Base-by-base conservation (phyloP, 2,329 filamentous ascomycete genomes). In the Ceratocystis harringtonii region DNA sequence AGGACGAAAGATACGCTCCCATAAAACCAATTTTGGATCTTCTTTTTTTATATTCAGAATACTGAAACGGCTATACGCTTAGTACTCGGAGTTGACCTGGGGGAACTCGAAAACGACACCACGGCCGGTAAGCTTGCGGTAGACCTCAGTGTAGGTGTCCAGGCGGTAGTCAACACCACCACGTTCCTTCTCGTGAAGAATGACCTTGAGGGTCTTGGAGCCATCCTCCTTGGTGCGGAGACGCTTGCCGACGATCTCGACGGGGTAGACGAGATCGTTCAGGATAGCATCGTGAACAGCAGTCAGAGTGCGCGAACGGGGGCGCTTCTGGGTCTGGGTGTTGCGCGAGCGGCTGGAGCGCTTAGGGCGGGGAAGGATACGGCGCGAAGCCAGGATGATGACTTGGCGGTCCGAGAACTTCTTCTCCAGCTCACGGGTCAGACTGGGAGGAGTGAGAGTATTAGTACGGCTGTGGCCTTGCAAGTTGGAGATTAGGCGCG, bases 331-430 rank as follows among this genome's bases (percentile, higher is more conserved):
- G 76, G 86, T 97, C 81, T 94, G 92, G 77, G 84, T 90, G 82
- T 92, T 92, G 84, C 94, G 92, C 73, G 88, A 90, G 83, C 91
- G 92, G 84, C 87, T 90, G 78, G 91, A 96, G 78, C 92, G 92
- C 90, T 96, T 96, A 79, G 94, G 94, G 79, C 92, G 91, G 78
- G 94, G 92, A 70, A 99, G 86, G 76, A 99, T 99, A 80, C 94
- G 94, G 85, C 94, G 94, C 76, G 92, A 95, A 74, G 94, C 94
- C 75, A 99, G 88, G 86, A 99, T 91, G 79, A 99, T 84, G 79
- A 99, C 94, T 81, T 99, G 94, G 81, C 94, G 94, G 86, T 99
- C 94, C 71, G 94, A 97, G 90, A 99, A 99, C 85, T 99, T 99
- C 91, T 99, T 99, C 89, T 99, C 94, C 77, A 99, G 92, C 86